phyloP scores from a whole-genome alignment of 176 grass and related monocot species.

The Secale cereale region DNA sequence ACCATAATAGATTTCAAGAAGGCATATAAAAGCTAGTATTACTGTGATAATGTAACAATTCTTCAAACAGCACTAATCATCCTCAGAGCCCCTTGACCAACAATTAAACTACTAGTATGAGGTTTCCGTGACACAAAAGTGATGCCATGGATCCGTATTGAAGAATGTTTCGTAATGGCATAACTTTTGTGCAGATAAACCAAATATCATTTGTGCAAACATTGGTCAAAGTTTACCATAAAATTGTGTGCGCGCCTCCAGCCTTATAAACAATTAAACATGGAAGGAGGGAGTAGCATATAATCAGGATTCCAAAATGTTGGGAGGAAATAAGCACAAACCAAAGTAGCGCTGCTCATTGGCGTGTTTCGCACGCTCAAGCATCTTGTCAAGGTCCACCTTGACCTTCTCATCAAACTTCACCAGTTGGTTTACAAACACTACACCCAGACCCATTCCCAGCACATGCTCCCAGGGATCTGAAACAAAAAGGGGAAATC shows the following conservation, averaged over 20 bases:
- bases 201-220: background rate
- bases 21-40: background rate
- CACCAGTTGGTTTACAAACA: slow-evolving; percentile 87
- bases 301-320: slow-evolving; percentile 2
- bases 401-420: slow-evolving; percentile 89
- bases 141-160: background rate
- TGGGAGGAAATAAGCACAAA: slow-evolving; percentile 12
- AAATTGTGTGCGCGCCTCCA: background rate
- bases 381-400: slow-evolving; percentile 90
- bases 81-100: background rate
- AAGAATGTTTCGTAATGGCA: background rate
- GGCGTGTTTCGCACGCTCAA: slow-evolving; percentile 85
- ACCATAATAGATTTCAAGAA: background rate
- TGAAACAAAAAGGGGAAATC: slow-evolving; percentile 15
- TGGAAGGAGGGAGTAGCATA: background rate
- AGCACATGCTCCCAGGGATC: slow-evolving; percentile 98
- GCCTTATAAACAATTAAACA: background rate
- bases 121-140: background rate
- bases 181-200: background rate
- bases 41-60: background rate
- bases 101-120: background rate
- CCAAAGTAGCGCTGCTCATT: slow-evolving; percentile 94
- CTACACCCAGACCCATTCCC: slow-evolving; percentile 74
- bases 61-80: background rate
- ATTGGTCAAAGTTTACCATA: background rate